Percentiles rank a stretch among this genome's conserved stretches.
Evolutionary conservation across 2,329 filamentous ascomycete species (phyloP).

Genomic region (Bretziella fagacearum): DNA sequence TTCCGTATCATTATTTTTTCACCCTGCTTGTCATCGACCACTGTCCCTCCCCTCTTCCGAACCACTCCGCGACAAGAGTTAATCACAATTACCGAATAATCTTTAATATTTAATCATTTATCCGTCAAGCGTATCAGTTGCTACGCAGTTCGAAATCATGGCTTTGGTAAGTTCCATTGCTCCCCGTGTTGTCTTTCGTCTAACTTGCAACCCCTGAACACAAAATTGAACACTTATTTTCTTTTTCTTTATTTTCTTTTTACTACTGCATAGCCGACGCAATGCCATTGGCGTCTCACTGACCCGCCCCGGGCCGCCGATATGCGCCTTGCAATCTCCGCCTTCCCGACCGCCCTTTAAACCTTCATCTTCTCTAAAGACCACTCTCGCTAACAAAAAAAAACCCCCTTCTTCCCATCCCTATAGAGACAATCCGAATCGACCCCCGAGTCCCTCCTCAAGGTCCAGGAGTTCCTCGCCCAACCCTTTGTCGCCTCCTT

Average conservation of each 20-base stretch:
- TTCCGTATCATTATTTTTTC: too few relatives aligned
- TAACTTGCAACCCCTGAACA: neutral
- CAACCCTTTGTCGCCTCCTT: conserved; percentile 84
- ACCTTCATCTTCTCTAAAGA: neutral
- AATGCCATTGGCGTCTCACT: too few relatives aligned
- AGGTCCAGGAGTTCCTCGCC: conserved; percentile 34
- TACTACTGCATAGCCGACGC: too few relatives aligned
- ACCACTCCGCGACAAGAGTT: too few relatives aligned
- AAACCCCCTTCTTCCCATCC: neutral
- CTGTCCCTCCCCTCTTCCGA: too few relatives aligned
- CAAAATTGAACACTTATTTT: neutral
- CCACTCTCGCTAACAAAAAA: neutral
- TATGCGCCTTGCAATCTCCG: too few relatives aligned
- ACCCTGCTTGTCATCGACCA: too few relatives aligned
- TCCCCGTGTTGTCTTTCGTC: neutral
- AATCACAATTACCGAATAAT: too few relatives aligned
- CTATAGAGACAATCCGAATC: conserved; percentile 9
- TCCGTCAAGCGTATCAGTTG: neutral
- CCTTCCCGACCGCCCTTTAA: neutral
- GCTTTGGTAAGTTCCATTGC: conserved; percentile 8
- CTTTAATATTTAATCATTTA: neutral
- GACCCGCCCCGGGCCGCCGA: neutral
- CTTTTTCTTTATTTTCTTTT: too few relatives aligned
- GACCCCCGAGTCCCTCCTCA: neutral
- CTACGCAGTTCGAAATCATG: too few relatives aligned